These are phyloP conservation scores for Colletotrichum salicis DNA, from an alignment of 2,329 filamentous ascomycete species.

Conservation along the genomic window DNA sequence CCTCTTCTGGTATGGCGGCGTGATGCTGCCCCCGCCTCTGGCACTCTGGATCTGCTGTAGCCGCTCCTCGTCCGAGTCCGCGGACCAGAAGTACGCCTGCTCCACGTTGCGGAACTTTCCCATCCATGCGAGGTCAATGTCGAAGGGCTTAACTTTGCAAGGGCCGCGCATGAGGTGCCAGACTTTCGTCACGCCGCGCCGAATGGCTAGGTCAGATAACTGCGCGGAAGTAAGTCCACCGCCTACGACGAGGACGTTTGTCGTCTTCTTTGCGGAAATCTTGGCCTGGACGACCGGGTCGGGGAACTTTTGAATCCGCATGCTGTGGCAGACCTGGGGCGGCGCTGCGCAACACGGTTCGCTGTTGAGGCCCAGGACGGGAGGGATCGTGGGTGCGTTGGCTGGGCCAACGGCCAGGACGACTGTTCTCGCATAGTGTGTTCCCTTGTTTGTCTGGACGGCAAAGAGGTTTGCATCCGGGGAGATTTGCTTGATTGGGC, in stretches of 20 bases:
- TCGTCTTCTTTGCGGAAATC: constrained; percentile 60
- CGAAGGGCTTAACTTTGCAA: constrained; percentile 77
- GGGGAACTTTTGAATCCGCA: constrained; percentile 70
- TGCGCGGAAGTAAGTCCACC: constrained; percentile 83
- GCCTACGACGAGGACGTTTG: constrained; percentile 76
- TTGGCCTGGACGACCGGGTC: constrained; percentile 61
- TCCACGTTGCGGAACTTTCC: constrained; percentile 83
- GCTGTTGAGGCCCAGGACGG: constrained; percentile 46
- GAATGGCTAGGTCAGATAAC: constrained; percentile 73
- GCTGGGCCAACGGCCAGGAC: constrained; percentile 78
- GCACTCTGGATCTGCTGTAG: constrained; percentile 73
- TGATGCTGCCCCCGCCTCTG: constrained; percentile 81
- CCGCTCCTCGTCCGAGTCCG: constrained; percentile 76
- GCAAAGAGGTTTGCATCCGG: constrained; percentile 71
- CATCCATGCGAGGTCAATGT: constrained; percentile 81
- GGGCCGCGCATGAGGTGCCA: constrained; percentile 75
- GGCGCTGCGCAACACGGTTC: constrained; percentile 31
- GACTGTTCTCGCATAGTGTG: constrained; percentile 69
- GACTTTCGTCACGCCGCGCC: constrained; percentile 73
- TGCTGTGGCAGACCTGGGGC: constrained; percentile 69
- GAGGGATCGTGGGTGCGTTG: constrained; percentile 64
- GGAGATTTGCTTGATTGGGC: constrained; percentile 55
- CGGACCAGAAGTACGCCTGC: constrained; percentile 81
- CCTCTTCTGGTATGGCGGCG: constrained; percentile 73
- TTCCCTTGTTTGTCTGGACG: constrained; percentile 64